Percentiles rank a stretch among this genome's conserved stretches.
These are phyloP conservation scores for Polygonum maritimum DNA, from an alignment of 148 eudicot species.

Conservation along the genomic window DNA sequence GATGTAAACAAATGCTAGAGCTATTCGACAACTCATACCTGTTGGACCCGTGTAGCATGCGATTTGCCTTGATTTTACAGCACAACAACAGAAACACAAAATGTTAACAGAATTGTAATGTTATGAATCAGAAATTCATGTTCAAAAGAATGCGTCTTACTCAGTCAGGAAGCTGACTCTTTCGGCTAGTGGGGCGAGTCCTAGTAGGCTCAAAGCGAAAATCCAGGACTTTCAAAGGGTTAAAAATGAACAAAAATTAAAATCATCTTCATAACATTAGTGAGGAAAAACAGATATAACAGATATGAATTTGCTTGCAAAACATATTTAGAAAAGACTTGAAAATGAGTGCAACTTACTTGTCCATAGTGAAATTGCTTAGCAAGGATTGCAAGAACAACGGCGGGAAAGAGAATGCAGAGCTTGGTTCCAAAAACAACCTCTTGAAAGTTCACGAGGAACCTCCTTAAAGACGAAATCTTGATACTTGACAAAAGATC, in stretches of 20 bases:
- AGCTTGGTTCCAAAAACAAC: constrained; percentile 64
- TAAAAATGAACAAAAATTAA: not conserved
- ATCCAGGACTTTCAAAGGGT: constrained; percentile 42
- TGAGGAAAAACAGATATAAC: not conserved
- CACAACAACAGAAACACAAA: not conserved
- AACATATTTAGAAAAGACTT: not conserved
- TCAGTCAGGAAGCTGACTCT: constrained; percentile 72
- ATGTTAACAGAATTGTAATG: not conserved
- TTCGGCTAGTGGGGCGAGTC: constrained; percentile 73
- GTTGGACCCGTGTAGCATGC: constrained; percentile 73
- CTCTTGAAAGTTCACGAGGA: constrained; percentile 32
- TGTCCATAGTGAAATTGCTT: constrained; percentile 35
- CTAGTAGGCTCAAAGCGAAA: constrained; percentile 62
- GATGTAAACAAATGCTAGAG: not conserved
- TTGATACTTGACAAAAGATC: constrained; percentile 10
- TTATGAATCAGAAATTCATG: not conserved
- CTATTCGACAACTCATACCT: constrained; percentile 26
- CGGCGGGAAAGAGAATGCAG: constrained; percentile 49
- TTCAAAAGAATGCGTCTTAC: constrained; percentile 26
- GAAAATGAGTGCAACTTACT: constrained; percentile 26
- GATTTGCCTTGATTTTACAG: constrained; percentile 45
- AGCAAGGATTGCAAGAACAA: constrained; percentile 58
- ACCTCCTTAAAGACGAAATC: constrained; percentile 17
- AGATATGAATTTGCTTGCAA: not conserved
- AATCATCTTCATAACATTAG: not conserved